Evolutionary conservation across 306 rosid genomes (phyloP).

Genomic region (Rubus parviflorus): DNA sequence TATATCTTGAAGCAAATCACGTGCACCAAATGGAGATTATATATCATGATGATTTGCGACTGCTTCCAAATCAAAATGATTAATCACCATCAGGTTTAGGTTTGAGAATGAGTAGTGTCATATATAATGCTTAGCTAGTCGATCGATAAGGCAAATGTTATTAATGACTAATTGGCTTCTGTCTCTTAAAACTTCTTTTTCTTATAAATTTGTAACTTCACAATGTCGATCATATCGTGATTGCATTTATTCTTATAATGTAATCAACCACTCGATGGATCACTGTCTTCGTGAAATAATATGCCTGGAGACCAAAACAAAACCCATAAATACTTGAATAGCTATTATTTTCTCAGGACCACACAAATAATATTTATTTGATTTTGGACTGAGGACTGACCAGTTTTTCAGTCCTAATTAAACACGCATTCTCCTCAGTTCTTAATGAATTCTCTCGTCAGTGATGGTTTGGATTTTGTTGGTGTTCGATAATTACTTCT

Average conservation of each 20-base stretch:
- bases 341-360: not conserved
- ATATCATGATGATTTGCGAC: not conserved
- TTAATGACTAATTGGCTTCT: too few relatives aligned
- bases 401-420: not conserved
- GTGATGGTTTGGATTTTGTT: not conserved
- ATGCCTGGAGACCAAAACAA: not conserved
- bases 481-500: not conserved
- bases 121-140: too few relatives aligned
- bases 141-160: too few relatives aligned
- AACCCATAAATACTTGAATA: not conserved
- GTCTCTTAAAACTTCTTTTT: too few relatives aligned
- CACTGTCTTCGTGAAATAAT: not conserved
- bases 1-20: not conserved
- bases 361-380: not conserved
- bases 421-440: not conserved
- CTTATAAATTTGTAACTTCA: not conserved
- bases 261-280: not conserved
- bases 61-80: not conserved
- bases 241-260: not conserved
- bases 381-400: not conserved
- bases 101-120: not conserved
- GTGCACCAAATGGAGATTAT: not conserved
- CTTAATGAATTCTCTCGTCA: not conserved
- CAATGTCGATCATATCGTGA: not conserved
- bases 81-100: constrained; percentile 1